These are phyloP conservation scores for Luvunga scandens DNA, from an alignment of 345 rosid species.

Conservation along the genomic window DNA sequence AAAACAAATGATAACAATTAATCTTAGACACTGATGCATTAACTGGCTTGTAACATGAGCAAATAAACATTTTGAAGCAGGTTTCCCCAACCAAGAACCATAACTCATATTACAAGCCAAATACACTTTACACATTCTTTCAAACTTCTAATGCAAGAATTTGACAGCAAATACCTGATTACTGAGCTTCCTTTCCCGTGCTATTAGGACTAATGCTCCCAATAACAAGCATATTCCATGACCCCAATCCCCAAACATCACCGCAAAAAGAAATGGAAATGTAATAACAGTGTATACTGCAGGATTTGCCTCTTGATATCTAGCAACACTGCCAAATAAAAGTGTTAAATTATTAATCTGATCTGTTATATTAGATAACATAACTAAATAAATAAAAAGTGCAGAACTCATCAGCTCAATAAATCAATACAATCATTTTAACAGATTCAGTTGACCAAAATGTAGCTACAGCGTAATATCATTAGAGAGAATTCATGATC, in stretches of 20 bases:
- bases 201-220: slow-evolving; percentile 86
- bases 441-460: slow-evolving; percentile 6
- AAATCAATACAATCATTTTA: not conserved
- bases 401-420: slow-evolving; percentile 18
- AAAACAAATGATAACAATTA: not conserved
- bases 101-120: not conserved
- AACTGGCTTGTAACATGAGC: not conserved
- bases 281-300: slow-evolving; percentile 84
- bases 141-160: not conserved
- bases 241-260: slow-evolving; percentile 99
- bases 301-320: slow-evolving; percentile 98
- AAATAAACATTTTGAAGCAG: not conserved
- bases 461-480: not conserved
- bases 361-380: slow-evolving; percentile 7
- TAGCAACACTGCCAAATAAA: slow-evolving; percentile 77
- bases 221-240: slow-evolving; percentile 95
- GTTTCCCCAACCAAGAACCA: not conserved
- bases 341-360: slow-evolving; percentile 21
- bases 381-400: not conserved
- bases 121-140: not conserved
- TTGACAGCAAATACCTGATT: slow-evolving; percentile 49
- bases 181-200: slow-evolving; percentile 74
- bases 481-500: no score
- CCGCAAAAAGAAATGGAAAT: slow-evolving; percentile 97
- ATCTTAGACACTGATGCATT: not conserved